These are phyloP conservation scores for Claviceps africana DNA, from an alignment of 2,329 filamentous ascomycete genomes.

Conservation along the genomic window DNA sequence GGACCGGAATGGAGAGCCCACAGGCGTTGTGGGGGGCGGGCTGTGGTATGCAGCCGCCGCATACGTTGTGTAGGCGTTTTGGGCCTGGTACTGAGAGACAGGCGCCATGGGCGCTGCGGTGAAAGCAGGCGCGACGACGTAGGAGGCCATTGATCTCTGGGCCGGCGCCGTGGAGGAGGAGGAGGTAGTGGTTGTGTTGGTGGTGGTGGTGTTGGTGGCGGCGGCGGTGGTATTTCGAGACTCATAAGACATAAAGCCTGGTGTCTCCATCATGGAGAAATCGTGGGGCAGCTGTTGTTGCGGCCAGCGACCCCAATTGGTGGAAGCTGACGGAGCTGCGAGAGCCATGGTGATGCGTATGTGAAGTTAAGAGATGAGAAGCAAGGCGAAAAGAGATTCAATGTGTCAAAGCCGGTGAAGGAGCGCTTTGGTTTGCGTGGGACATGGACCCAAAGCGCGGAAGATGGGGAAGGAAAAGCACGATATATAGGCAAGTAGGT, in stretches of 20 bases:
- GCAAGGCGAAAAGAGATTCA: background rate
- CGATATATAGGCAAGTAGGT: too few species aligned
- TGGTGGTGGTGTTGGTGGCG: too few species aligned
- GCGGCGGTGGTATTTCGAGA: constrained; percentile 18
- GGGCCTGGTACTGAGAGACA: constrained; percentile 29
- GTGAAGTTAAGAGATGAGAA: background rate
- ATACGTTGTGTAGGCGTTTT: constrained; percentile 28
- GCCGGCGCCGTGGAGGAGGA: constrained; percentile 18
- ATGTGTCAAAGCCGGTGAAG: background rate
- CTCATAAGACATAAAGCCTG: constrained; percentile 35
- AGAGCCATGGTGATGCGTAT: constrained; percentile 28
- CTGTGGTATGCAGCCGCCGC: constrained; percentile 26
- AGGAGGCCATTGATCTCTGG: constrained; percentile 32
- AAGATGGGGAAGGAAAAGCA: background rate
- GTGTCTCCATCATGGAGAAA: constrained; percentile 34
- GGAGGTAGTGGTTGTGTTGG: too few species aligned
- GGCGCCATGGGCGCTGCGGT: constrained; percentile 27
- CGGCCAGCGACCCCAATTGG: constrained; percentile 42
- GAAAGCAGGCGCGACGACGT: constrained; percentile 31
- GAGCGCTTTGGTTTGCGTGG: too few species aligned
- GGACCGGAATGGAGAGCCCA: constrained; percentile 20
- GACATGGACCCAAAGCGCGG: too few species aligned
- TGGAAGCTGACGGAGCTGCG: constrained; percentile 29
- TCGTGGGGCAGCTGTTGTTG: constrained; percentile 33
- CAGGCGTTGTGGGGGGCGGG: constrained; percentile 19